Percentiles rank a stretch among this genome's conserved stretches.
phyloP scores from a whole-genome alignment of 148 eudicot genomes.

The Heliamphora exappendiculata region DNA sequence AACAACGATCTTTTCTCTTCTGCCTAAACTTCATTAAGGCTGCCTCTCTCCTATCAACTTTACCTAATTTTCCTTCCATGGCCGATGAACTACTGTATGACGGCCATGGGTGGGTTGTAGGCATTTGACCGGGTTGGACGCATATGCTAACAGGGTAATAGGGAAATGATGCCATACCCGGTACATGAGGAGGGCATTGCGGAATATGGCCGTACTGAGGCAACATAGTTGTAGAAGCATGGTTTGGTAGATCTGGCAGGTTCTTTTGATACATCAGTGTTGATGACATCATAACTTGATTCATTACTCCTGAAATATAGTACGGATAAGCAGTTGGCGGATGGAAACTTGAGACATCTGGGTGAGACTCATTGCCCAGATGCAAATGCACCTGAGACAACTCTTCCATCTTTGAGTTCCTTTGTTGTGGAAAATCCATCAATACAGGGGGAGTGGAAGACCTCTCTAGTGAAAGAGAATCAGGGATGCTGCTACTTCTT shows the following conservation, averaged over 20 bases:
- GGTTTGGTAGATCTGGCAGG: conserved; percentile 28
- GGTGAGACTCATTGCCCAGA: conserved; percentile 38
- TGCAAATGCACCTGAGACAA: conserved; percentile 41
- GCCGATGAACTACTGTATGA: conserved; percentile 41
- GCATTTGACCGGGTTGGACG: conserved; percentile 63
- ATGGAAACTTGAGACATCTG: conserved; percentile 38
- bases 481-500: conserved; percentile 52
- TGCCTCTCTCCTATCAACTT: conserved; percentile 84
- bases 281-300: conserved; percentile 58
- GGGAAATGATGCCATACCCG: conserved; percentile 59
- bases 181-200: conserved; percentile 47
- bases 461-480: conserved; percentile 60
- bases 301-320: conserved; percentile 65
- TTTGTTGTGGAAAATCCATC: conserved; percentile 33
- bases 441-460: conserved; percentile 56
- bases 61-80: conserved; percentile 35
- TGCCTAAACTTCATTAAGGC: conserved; percentile 89
- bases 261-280: conserved; percentile 40
- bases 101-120: conserved; percentile 50
- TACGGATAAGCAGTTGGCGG: conserved; percentile 55
- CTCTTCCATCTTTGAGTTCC: conserved; percentile 42
- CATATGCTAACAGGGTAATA: conserved; percentile 56
- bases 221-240: conserved; percentile 33
- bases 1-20: conserved; percentile 92
- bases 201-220: conserved; percentile 57